A percentile compares a stretch with the other conserved stretches of the same genome.
Evolutionary conservation across 371 early-diverging fungal species (phyloP).

Genomic region (Mortierella sp.): DNA sequence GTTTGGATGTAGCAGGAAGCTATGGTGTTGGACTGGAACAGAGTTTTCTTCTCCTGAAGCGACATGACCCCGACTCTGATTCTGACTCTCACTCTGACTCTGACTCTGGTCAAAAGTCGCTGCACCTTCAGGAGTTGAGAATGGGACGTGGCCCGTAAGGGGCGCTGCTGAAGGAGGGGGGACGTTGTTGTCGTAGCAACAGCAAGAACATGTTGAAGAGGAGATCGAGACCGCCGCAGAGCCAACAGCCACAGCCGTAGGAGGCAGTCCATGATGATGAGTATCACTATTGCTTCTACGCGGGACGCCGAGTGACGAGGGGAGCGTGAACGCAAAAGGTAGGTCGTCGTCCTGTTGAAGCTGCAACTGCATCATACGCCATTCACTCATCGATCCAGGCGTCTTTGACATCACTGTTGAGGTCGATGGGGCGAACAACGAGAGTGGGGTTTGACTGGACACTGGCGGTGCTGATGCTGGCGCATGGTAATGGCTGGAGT

Average conservation of each 20-base stretch:
- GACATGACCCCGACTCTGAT: too few species aligned
- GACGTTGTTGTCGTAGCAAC: not conserved
- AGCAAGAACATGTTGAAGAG: slow-evolving; percentile 5
- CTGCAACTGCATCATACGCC: slow-evolving; percentile 51
- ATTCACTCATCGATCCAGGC: slow-evolving; percentile 37
- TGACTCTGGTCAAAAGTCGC: not conserved
- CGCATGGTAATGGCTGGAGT: not conserved
- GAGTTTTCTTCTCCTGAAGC: not conserved
- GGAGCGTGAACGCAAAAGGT: slow-evolving; percentile 15
- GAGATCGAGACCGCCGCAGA: slow-evolving; percentile 1
- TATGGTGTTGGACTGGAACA: slow-evolving; percentile 9
- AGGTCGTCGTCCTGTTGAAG: slow-evolving; percentile 41
- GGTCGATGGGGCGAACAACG: slow-evolving; percentile 7
- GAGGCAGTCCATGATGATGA: not conserved
- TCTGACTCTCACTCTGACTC: slow-evolving; percentile 1
- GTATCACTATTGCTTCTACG: not conserved
- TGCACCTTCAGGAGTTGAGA: not conserved
- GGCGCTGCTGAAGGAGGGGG: not conserved
- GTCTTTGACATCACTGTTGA: slow-evolving; percentile 22
- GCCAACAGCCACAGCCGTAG: not conserved
- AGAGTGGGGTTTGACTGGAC: slow-evolving; percentile 12
- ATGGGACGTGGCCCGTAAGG: too few species aligned
- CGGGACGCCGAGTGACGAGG: slow-evolving; percentile 6
- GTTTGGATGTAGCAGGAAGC: slow-evolving; percentile 11
- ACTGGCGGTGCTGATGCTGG: not conserved